phyloP scores from a whole-genome alignment of 306 rosid species.

The Citrullus amarus region DNA sequence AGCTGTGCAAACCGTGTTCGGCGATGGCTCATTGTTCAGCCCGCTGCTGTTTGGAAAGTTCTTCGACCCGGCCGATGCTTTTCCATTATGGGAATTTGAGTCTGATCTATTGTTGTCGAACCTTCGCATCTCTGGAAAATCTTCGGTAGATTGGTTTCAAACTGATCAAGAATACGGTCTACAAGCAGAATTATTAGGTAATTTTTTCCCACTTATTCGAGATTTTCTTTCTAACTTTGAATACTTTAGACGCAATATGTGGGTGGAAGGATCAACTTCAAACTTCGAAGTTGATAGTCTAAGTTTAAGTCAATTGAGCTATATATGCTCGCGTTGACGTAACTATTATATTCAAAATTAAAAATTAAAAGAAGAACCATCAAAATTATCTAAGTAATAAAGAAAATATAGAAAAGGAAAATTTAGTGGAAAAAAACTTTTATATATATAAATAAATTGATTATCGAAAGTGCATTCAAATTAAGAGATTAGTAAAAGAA shows the following conservation, averaged over 20 bases:
- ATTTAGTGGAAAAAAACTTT: not conserved
- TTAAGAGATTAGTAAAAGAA: not conserved
- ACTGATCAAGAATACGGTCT: constrained; percentile 54
- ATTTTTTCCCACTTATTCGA: not conserved
- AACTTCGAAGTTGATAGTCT: no score
- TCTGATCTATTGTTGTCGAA: constrained; percentile 54
- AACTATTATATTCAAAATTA: no score
- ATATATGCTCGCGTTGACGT: no score
- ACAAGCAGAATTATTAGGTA: constrained; percentile 78
- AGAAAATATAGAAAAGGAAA: not conserved
- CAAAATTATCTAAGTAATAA: not conserved
- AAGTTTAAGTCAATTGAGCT: no score
- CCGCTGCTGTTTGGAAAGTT: constrained; percentile 85
- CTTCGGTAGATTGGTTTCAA: constrained; percentile 59
- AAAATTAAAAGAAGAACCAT: not conserved
- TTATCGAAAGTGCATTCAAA: not conserved
- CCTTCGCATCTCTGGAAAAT: constrained; percentile 44
- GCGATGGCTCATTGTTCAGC: constrained; percentile 78
- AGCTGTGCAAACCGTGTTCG: constrained; percentile 46
- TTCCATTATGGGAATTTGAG: constrained; percentile 93
- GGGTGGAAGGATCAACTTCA: no score
- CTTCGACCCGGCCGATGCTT: constrained; percentile 96
- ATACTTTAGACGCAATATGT: no score
- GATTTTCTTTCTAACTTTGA: no score
- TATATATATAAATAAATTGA: no score